Percentiles rank a stretch among this genome's conserved stretches.
These are phyloP conservation scores for Solanum verrucosum DNA, from an alignment of 257 asterid genomes.

Conservation along the genomic window DNA sequence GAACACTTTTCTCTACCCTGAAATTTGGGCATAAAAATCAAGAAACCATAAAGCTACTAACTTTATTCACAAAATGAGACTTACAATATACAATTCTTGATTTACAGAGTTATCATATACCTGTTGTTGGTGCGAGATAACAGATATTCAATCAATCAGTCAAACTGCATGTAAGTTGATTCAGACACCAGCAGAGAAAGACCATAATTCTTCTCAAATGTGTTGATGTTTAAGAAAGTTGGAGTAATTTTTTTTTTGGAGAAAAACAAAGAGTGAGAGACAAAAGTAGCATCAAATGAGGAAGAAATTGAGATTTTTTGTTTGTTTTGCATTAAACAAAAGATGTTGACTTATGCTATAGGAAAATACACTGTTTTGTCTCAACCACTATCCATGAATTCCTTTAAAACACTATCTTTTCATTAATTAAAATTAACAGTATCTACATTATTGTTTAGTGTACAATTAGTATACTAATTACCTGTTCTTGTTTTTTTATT, in stretches of 20 bases:
- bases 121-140: neutral
- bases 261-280: neutral
- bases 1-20: slow-evolving; percentile 3
- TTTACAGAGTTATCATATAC: neutral
- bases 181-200: neutral
- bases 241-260: neutral
- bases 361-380: neutral
- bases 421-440: neutral
- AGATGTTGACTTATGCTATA: slow-evolving; percentile 5
- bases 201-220: neutral
- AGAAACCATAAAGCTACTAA: neutral
- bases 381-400: slow-evolving; percentile 10
- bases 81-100: neutral
- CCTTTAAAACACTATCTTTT: neutral
- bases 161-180: neutral
- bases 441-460: neutral
- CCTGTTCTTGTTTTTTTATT: neutral
- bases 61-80: neutral
- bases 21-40: neutral
- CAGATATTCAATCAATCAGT: neutral
- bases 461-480: neutral
- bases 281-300: neutral
- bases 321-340: neutral
- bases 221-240: neutral
- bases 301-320: neutral